Percentiles rank a stretch among this genome's conserved stretches.
Conservation (phyloP, 805 yeast species). For the Candida ascalaphidarum region DNA sequence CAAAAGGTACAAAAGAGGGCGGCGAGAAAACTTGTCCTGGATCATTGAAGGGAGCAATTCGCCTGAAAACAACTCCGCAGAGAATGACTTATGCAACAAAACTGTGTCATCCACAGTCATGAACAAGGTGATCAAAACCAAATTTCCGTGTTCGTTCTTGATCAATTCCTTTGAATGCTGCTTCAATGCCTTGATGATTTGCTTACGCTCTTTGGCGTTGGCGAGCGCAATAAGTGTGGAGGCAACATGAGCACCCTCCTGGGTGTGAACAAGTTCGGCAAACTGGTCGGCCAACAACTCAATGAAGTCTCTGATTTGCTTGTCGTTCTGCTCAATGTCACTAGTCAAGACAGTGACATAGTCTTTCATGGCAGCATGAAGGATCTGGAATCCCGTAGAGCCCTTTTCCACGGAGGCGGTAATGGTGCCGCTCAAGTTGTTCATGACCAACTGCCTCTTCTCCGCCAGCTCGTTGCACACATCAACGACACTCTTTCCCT, state of each 20-base stretch:
- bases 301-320: constrained; percentile 71
- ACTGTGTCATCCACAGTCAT: constrained; percentile 93
- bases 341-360: constrained; percentile 65
- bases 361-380: constrained; percentile 95
- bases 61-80: constrained; percentile 42
- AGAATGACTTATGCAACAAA: constrained; percentile 64
- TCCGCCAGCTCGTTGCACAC: constrained; percentile 63
- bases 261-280: constrained; percentile 92
- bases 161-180: constrained; percentile 70
- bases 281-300: constrained; percentile 80
- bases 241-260: constrained; percentile 91
- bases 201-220: constrained; percentile 87
- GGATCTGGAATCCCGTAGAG: constrained; percentile 89
- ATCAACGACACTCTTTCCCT: constrained; percentile 54
- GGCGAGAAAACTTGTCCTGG: constrained; percentile 70
- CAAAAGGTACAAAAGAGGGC: constrained; percentile 78
- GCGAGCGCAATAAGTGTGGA: constrained; percentile 72
- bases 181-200: constrained; percentile 61
- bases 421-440: constrained; percentile 74
- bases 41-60: constrained; percentile 47
- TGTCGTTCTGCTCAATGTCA: constrained; percentile 30
- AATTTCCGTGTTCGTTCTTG: constrained; percentile 79
- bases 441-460: constrained; percentile 65
- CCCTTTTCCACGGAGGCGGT: constrained; percentile 92
- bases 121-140: constrained; percentile 69